Conservation (phyloP, 306 rosid genomes). For the Dryas octopetala region DNA sequence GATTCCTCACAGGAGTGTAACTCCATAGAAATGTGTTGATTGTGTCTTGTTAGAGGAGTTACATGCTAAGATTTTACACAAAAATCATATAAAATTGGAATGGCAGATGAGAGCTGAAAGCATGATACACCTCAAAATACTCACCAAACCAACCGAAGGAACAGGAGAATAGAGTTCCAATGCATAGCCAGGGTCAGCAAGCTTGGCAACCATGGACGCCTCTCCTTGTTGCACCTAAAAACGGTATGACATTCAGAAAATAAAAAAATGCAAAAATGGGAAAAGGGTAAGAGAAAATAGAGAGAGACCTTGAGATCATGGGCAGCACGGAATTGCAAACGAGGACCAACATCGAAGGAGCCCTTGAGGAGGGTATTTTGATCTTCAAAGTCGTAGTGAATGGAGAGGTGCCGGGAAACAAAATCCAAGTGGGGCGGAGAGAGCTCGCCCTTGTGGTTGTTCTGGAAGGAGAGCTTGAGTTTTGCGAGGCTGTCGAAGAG, state of each 20-base stretch:
- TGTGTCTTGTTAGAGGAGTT: background rate
- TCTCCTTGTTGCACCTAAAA: slow-evolving; percentile 75
- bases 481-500: slow-evolving; percentile 70
- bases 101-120: background rate
- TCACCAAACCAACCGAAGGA: slow-evolving; percentile 66
- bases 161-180: slow-evolving; percentile 67
- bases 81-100: background rate
- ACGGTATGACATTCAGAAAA: background rate
- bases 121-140: slow-evolving; percentile 1
- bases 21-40: background rate
- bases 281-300: background rate
- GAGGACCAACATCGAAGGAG: slow-evolving; percentile 63
- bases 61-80: background rate
- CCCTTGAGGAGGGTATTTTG: slow-evolving; percentile 58
- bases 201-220: slow-evolving; percentile 53
- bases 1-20: background rate
- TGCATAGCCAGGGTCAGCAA: slow-evolving; percentile 68
- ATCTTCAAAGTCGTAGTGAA: slow-evolving; percentile 66
- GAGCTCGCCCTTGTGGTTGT: slow-evolving; percentile 56
- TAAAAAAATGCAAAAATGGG: background rate
- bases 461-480: slow-evolving; percentile 65
- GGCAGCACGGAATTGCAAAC: slow-evolving; percentile 51
- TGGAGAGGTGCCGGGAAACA: slow-evolving; percentile 59
- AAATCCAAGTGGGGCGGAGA: slow-evolving; percentile 64
- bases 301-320: slow-evolving; percentile 73